Conservation (phyloP, 2,329 filamentous ascomycete genomes). For the Penicillium nordicum region DNA sequence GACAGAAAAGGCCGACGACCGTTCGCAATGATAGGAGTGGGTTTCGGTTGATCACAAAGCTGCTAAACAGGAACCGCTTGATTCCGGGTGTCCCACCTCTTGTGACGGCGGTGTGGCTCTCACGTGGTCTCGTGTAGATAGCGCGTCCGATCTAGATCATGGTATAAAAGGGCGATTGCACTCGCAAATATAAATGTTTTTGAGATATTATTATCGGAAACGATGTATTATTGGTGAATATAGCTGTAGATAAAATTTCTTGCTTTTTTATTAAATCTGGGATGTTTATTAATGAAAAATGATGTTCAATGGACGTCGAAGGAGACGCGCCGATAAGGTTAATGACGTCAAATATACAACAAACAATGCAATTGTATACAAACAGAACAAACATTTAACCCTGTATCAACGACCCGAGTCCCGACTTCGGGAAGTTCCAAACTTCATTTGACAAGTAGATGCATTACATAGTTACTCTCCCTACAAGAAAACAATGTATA, state of each 20-base stretch:
- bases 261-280: fast-evolving
- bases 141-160: slow-evolving; percentile 18
- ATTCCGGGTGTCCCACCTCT: slow-evolving; percentile 17
- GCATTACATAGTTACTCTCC: not conserved
- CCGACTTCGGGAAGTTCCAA: not conserved
- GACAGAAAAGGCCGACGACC: slow-evolving; percentile 11
- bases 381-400: slow-evolving; percentile 1
- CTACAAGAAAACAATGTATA: not conserved
- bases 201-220: not conserved
- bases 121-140: slow-evolving; percentile 25
- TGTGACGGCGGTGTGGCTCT: slow-evolving; percentile 21
- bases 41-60: slow-evolving; percentile 21
- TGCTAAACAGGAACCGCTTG: slow-evolving; percentile 25
- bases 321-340: slow-evolving; percentile 24
- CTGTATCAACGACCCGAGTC: not conserved
- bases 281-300: not conserved
- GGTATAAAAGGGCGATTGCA: slow-evolving; percentile 14
- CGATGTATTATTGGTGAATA: not conserved
- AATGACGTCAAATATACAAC: slow-evolving; percentile 13
- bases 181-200: not conserved
- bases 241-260: not conserved
- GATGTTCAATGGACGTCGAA: slow-evolving; percentile 5
- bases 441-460: not conserved
- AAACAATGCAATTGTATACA: slow-evolving; percentile 2
- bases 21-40: slow-evolving; percentile 22